Evolutionary conservation across 306 rosid genomes (phyloP).

Genomic region (Glycine latifolia): DNA sequence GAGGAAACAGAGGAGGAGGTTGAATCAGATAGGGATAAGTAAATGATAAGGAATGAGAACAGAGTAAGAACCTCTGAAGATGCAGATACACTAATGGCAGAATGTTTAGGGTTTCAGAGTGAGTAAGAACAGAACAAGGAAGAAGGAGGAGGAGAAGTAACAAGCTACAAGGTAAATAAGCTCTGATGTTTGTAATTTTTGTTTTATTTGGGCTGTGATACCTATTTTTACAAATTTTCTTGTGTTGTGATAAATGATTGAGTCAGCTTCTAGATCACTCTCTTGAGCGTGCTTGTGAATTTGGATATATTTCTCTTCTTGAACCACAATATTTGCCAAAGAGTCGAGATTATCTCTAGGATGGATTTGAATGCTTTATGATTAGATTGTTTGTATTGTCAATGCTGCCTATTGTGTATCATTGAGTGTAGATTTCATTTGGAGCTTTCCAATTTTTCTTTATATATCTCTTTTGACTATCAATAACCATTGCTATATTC

Average conservation of each 20-base stretch:
- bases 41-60: slow-evolving; percentile 45
- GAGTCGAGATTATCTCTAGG: slow-evolving; percentile 16
- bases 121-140: neutral
- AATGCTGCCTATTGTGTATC: slow-evolving; percentile 3
- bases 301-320: slow-evolving; percentile 19
- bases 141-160: neutral
- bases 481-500: slow-evolving; percentile 27
- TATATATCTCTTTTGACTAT: neutral
- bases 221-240: slow-evolving; percentile 26
- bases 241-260: slow-evolving; percentile 13
- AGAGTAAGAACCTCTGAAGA: slow-evolving; percentile 62
- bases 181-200: neutral
- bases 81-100: slow-evolving; percentile 66
- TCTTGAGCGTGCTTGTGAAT: slow-evolving; percentile 13
- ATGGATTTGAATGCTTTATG: slow-evolving; percentile 22
- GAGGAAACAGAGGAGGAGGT: too few species aligned
- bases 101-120: slow-evolving; percentile 52
- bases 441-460: neutral
- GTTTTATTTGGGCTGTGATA: neutral
- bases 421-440: neutral
- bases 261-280: slow-evolving; percentile 21
- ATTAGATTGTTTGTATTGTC: slow-evolving; percentile 15
- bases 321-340: slow-evolving; percentile 10
- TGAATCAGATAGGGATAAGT: slow-evolving; percentile 35
- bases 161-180: slow-evolving; percentile 4